A percentile compares a stretch with the other conserved stretches of the same genome.
Conservation (phyloP, 768 basidiomycete species). For the Tricholomella constricta region DNA sequence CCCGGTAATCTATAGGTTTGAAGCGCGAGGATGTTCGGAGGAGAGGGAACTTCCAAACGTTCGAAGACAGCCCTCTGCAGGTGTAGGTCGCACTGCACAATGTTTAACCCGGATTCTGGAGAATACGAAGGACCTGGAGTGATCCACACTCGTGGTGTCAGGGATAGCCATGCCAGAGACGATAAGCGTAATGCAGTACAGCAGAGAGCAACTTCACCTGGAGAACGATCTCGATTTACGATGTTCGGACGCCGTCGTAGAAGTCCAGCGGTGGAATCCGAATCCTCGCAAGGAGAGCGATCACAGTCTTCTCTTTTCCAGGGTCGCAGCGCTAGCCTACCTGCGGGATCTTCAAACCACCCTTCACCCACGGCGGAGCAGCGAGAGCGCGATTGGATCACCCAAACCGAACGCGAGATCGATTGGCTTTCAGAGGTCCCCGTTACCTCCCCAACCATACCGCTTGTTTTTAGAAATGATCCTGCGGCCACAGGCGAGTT, state of each 20-base stretch:
- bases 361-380: neutral
- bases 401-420: neutral
- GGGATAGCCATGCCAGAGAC: too few species aligned
- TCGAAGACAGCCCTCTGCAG: neutral
- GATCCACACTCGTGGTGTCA: neutral
- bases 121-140: too few species aligned
- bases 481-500: conserved; percentile 11
- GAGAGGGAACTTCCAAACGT: too few species aligned
- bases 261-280: neutral
- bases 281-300: too few species aligned
- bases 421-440: conserved; percentile 3
- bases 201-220: neutral
- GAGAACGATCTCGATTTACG: neutral
- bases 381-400: neutral
- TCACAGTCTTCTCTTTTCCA: too few species aligned
- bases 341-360: too few species aligned
- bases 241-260: neutral
- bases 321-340: too few species aligned
- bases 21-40: too few species aligned
- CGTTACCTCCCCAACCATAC: neutral
- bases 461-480: conserved; percentile 17
- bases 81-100: neutral
- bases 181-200: too few species aligned
- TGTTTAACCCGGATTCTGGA: neutral
- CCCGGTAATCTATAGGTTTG: too few species aligned